phyloP scores from a whole-genome alignment of 106 monocot species.

The Gastrodia elata region DNA sequence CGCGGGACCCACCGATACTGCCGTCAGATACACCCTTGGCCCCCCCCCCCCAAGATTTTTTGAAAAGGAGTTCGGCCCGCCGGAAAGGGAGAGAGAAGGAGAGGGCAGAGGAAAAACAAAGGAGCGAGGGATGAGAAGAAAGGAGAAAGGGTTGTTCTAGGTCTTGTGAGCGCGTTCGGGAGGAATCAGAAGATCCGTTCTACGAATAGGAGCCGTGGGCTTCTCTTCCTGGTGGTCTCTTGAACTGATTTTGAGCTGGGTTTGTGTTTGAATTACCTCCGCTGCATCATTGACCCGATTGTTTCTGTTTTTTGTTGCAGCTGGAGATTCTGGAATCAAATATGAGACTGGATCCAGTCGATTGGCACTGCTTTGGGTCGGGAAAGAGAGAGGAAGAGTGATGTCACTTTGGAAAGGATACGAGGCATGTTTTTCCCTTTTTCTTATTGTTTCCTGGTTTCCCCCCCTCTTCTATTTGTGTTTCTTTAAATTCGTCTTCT shows the following conservation, averaged over 20 bases:
- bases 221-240: neutral
- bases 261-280: neutral
- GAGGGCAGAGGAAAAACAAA: neutral
- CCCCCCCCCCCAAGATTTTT: slow-evolving; percentile 10
- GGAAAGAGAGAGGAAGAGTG: slow-evolving; percentile 4
- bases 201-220: neutral
- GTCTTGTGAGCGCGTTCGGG: neutral
- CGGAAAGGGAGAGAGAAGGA: neutral
- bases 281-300: neutral
- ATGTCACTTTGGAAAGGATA: slow-evolving; percentile 8
- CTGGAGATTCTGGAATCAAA: neutral
- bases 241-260: neutral
- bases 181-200: too few relatives aligned
- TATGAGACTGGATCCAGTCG: slow-evolving; percentile 5
- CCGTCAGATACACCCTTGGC: neutral
- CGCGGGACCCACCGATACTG: neutral
- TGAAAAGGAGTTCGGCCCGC: slow-evolving; percentile 12
- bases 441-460: neutral
- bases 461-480: neutral
- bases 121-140: neutral
- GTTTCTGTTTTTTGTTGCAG: slow-evolving; percentile 5
- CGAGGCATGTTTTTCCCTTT: neutral
- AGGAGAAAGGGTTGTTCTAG: neutral
- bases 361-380: slow-evolving; percentile 1
- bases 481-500: neutral